Percentiles rank a stretch among this genome's conserved stretches.
phyloP scores from a whole-genome alignment of 1,139 yeast genomes.

The Kurtzmaniella quercitrusa region DNA sequence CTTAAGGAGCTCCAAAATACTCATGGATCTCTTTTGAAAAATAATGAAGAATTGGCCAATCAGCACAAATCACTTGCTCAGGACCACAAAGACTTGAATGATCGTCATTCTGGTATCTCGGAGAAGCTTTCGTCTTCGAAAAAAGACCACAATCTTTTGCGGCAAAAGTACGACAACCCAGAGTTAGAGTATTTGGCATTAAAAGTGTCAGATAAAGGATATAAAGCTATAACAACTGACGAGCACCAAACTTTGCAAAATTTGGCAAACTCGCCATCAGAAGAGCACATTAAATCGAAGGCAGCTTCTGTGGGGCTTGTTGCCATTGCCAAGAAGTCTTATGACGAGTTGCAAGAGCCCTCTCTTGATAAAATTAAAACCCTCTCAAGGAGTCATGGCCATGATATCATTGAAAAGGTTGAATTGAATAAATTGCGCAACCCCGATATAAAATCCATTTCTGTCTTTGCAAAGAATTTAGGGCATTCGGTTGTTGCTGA shows the following conservation, averaged over 20 bases:
- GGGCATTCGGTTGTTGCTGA: constrained; percentile 23
- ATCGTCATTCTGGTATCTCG: neutral
- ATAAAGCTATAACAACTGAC: constrained; percentile 14
- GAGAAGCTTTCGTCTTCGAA: neutral
- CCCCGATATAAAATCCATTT: constrained; percentile 11
- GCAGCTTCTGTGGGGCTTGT: constrained; percentile 2
- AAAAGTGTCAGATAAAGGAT: constrained; percentile 17
- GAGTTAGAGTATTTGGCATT: neutral
- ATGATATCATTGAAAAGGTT: neutral
- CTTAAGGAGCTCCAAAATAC: neutral
- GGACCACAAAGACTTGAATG: neutral
- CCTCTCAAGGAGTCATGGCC: neutral
- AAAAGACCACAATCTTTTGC: constrained; percentile 8
- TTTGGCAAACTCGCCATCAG: constrained; percentile 16
- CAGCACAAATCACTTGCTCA: neutral
- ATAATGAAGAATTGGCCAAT: neutral
- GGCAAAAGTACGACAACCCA: constrained; percentile 2
- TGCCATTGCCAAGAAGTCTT: neutral
- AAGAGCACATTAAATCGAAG: constrained; percentile 13
- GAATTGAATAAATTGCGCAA: constrained; percentile 1
- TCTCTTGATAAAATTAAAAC: neutral
- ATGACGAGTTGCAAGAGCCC: neutral
- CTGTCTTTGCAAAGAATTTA: constrained; percentile 19
- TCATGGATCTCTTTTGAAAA: neutral
- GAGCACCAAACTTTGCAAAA: constrained; percentile 11